Conservation (phyloP, 2,329 filamentous ascomycete genomes). For the Pseudocercospora musae region DNA sequence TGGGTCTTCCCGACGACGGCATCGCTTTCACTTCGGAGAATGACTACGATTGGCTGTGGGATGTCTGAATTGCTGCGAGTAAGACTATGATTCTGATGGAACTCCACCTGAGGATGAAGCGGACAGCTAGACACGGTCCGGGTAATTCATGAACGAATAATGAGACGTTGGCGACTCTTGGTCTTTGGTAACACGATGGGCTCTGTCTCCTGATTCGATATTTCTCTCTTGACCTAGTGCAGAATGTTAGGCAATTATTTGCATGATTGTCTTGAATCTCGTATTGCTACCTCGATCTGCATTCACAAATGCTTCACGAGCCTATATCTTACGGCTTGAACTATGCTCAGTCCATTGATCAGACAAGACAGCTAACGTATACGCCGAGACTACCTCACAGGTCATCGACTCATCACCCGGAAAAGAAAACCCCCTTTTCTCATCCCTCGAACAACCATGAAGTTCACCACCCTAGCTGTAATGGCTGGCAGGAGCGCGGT, state of each 20-base stretch:
- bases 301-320: not conserved
- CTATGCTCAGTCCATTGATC: not conserved
- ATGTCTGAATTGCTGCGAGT: not conserved
- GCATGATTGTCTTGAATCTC: not conserved
- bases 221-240: not conserved
- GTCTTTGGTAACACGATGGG: not conserved
- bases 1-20: conserved; percentile 14
- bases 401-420: too few species aligned
- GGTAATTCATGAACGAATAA: not conserved
- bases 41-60: conserved; percentile 13
- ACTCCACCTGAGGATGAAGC: not conserved
- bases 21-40: conserved; percentile 10
- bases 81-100: not conserved
- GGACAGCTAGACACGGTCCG: not conserved
- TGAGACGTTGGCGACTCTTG: not conserved
- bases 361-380: not conserved
- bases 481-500: not conserved
- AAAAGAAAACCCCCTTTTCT: too few species aligned
- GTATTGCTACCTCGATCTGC: not conserved
- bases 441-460: not conserved
- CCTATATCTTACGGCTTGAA: not conserved
- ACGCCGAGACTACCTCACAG: not conserved
- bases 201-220: not conserved
- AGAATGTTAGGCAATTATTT: not conserved
- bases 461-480: not conserved